Conservation (phyloP, 331 rosid genomes). For the Cucumis variabilis region DNA sequence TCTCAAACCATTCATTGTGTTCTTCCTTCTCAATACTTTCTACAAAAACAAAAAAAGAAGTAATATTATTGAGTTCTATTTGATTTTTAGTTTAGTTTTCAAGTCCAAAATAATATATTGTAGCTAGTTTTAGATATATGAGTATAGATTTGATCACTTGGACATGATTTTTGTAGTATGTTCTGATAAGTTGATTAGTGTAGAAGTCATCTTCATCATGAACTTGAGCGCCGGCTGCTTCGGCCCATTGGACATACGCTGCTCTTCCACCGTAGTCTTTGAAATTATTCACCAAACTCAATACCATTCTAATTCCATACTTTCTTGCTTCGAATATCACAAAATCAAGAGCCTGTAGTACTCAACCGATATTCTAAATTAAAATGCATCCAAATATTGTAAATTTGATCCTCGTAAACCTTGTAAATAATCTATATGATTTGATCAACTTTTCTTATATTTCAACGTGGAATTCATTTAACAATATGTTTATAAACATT, state of each 20-base stretch:
- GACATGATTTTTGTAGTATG: conserved; percentile 66
- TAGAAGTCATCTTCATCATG: conserved; percentile 73
- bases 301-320: conserved; percentile 66
- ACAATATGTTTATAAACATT: too few relatives aligned
- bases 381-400: neutral
- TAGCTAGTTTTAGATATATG: too few relatives aligned
- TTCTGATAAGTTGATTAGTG: conserved; percentile 59
- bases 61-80: too few relatives aligned
- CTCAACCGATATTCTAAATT: too few relatives aligned
- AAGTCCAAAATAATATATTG: too few relatives aligned
- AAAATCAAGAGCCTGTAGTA: conserved; percentile 83
- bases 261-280: conserved; percentile 76
- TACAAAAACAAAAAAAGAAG: neutral
- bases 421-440: too few relatives aligned
- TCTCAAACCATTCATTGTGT: conserved; percentile 66
- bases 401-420: too few relatives aligned
- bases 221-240: conserved; percentile 64
- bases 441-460: too few relatives aligned
- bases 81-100: too few relatives aligned
- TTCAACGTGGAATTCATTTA: too few relatives aligned
- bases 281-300: conserved; percentile 87
- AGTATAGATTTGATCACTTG: neutral
- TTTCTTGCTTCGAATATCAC: conserved; percentile 70
- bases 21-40: conserved; percentile 72
- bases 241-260: conserved; percentile 85